These are phyloP conservation scores for Blakeslea trispora DNA, from an alignment of 371 early-diverging fungal species.

Conservation along the genomic window DNA sequence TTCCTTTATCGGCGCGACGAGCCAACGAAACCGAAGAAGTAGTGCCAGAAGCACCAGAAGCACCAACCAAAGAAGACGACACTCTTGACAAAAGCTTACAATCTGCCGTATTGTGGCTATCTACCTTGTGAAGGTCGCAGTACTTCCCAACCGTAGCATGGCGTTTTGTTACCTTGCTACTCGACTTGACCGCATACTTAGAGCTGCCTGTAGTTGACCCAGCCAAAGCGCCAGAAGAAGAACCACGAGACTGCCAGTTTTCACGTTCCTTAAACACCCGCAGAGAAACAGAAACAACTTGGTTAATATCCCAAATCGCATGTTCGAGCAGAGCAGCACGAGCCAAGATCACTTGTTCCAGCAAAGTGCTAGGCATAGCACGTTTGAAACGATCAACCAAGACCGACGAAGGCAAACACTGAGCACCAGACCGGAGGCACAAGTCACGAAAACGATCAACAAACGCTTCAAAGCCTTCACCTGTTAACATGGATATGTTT, in stretches of 20 bases:
- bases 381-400: background rate
- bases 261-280: background rate
- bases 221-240: too few species aligned
- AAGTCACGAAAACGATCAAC: conserved; percentile 14
- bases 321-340: background rate
- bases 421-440: conserved; percentile 10
- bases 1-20: too few species aligned
- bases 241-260: background rate
- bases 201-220: too few species aligned
- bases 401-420: background rate
- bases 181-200: too few species aligned
- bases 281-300: background rate
- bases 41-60: background rate
- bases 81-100: background rate
- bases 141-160: background rate
- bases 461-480: conserved; percentile 5
- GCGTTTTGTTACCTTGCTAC: too few species aligned
- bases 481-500: background rate
- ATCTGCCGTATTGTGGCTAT: background rate
- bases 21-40: background rate
- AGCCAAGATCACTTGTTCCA: background rate
- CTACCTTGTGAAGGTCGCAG: background rate
- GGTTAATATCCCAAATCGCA: background rate
- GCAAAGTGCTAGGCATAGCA: background rate
- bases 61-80: background rate